A percentile compares a stretch with the other conserved stretches of the same genome.
These are phyloP conservation scores for Handroanthus guayacan DNA, from an alignment of 257 asterid species.

Conservation along the genomic window DNA sequence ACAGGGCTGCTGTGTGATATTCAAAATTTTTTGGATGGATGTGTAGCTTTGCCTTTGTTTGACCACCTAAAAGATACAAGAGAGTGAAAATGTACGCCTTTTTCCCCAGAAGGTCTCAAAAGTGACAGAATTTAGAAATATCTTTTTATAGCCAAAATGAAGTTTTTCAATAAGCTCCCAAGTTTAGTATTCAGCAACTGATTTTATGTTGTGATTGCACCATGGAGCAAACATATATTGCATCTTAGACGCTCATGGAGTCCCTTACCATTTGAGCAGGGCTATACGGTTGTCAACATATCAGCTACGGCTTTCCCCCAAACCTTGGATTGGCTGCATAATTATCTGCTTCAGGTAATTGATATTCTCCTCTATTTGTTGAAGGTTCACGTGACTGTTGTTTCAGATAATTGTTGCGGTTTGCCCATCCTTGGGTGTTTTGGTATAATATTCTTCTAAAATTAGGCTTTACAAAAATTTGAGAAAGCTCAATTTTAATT, in stretches of 20 bases:
- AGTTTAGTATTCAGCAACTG: conserved; percentile 19
- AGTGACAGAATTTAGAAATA: not conserved
- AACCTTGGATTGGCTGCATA: conserved; percentile 96
- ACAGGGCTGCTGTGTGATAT: not conserved
- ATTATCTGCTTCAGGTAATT: conserved; percentile 91
- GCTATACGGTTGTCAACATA: conserved; percentile 78
- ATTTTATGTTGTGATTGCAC: conserved; percentile 23
- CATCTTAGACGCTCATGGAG: conserved; percentile 23
- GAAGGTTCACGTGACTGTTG: not conserved
- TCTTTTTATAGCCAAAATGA: not conserved
- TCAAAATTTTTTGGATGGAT: not conserved
- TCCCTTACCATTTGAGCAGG: conserved; percentile 56
- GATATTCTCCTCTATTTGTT: conserved; percentile 30
- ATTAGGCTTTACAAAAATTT: conserved; percentile 18
- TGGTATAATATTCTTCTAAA: not conserved
- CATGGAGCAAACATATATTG: not conserved
- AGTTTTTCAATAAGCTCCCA: conserved; percentile 22
- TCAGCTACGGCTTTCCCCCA: conserved; percentile 98
- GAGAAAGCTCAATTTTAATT: conserved; percentile 16
- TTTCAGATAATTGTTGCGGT: not conserved
- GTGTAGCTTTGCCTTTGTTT: not conserved
- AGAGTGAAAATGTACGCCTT: not conserved
- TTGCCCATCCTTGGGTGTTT: conserved; percentile 17
- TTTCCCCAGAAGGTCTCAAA: not conserved
- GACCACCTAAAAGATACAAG: not conserved